Evolutionary conservation across 805 yeast genomes (phyloP), one percentile per base, ranked within the genome.

Genomic region (Hanseniaspora mollemarum): DNA sequence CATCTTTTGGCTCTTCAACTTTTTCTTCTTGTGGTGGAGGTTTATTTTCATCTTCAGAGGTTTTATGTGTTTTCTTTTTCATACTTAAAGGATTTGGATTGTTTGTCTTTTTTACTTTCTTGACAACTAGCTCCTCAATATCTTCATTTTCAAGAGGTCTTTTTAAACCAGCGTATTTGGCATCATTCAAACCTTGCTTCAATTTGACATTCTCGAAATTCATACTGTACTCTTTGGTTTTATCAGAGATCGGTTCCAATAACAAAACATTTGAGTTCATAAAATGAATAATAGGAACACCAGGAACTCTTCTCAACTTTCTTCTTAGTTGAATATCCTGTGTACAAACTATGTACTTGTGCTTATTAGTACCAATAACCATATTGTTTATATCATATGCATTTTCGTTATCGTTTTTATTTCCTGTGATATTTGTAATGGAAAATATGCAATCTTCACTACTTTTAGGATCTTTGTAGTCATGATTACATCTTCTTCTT

Each of bases 221-320:
- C 42, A 60, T 60, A 50, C 78, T 77, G 15, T 72, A 70, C 41
- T 61, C 63, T 12, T 70, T 71, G 39, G 90, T 82, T 6, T 85
- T 84, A 35, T 74, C 75, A 48, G 95, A 83, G 57, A 87, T 68
- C 7, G 96, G 96, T 66, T 92, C 98, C 92, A 92, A 79, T 25
- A 92, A 80, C 90, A 92, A 85, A 16, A 92, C 98, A 1, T 95
- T 78, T 54, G 96, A 73, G 60, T 83, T 81, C 77, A 92, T 79
- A 29, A 46, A 46, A 63, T 83, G 88, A 9, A 90, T 70, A 56
- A 92, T 65, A 1, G 98, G 98, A 1, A 87, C 83, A 12, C 96
- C 98, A 0, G 98, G 94, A 10, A 87, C 71, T 28, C 70, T 70
- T 57, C 97, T 74, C 54, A 92, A 70, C 43, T 71, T 69, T 51